Evolutionary conservation across 495 filamentous ascomycete genomes (phyloP).

Genomic region (Penicillium simplicissimum): DNA sequence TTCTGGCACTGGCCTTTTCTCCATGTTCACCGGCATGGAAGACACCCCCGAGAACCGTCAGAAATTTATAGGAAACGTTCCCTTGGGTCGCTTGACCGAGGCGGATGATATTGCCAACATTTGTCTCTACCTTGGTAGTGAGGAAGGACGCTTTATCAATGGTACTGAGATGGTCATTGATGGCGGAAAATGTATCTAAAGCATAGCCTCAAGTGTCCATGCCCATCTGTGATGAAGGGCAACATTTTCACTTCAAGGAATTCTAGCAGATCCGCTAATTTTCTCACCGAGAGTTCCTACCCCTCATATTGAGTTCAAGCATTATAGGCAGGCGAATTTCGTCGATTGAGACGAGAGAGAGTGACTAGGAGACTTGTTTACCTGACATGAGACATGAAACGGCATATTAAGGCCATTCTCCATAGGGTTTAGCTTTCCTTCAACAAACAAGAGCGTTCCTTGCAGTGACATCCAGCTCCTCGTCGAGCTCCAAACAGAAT

Average conservation of each 20-base stretch:
- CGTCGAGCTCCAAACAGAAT: neutral
- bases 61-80: slow-evolving; percentile 66
- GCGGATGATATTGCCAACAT: slow-evolving; percentile 68
- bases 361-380: neutral
- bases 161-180: slow-evolving; percentile 52
- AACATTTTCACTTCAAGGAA: neutral
- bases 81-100: slow-evolving; percentile 63
- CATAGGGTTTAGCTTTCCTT: no score
- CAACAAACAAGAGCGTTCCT: neutral
- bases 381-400: neutral
- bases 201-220: neutral
- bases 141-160: slow-evolving; percentile 70
- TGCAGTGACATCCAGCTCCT: neutral
- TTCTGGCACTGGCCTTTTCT: slow-evolving; percentile 63
- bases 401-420: neutral
- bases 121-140: slow-evolving; percentile 64
- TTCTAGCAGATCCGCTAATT: neutral
- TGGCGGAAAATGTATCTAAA: slow-evolving; percentile 40
- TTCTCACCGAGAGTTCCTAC: neutral
- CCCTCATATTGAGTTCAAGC: no score
- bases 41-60: slow-evolving; percentile 68
- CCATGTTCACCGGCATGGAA: slow-evolving; percentile 64
- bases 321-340: neutral
- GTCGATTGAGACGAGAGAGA: neutral
- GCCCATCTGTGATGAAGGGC: neutral